Evolutionary conservation across 176 grass and related monocot species (phyloP).

Genomic region (Dendrocalamus sinicus): DNA sequence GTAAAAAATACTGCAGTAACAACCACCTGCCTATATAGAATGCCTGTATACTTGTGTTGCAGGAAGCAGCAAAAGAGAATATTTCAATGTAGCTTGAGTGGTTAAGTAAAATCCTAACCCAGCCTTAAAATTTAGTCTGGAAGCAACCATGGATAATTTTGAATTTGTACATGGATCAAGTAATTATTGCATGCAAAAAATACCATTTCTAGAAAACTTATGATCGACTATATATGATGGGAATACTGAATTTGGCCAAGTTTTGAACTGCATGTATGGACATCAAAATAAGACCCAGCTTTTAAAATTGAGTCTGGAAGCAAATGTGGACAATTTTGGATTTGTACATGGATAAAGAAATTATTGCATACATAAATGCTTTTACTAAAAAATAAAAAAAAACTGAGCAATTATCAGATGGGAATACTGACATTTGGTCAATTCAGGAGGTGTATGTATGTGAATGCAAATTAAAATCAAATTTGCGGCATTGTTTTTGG

Average conservation of each 20-base stretch:
- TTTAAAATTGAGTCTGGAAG: not conserved
- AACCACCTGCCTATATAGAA: conserved; percentile 17
- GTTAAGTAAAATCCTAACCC: conserved; percentile 15
- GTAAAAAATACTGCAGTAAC: not conserved
- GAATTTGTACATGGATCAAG: conserved; percentile 3
- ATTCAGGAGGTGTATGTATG: not conserved
- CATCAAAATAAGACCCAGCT: not conserved
- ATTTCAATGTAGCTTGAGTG: conserved; percentile 1
- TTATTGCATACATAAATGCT: not conserved
- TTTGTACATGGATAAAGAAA: not conserved
- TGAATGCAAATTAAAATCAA: conserved; percentile 4
- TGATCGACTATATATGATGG: not conserved
- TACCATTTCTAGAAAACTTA: not conserved
- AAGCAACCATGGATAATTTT: not conserved
- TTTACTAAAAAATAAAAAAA: not conserved
- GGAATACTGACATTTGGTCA: conserved; percentile 11
- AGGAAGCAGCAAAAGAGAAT: not conserved
- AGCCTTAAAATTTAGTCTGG: not conserved
- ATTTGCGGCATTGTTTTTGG: not conserved
- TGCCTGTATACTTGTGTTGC: conserved; percentile 17
- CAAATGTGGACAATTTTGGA: not conserved
- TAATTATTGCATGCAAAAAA: not conserved
- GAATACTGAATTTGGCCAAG: conserved; percentile 3
- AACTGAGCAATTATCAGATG: not conserved
- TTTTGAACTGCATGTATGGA: not conserved